These are phyloP conservation scores for Amyloporia xantha DNA, from an alignment of 768 basidiomycete species.

Conservation along the genomic window DNA sequence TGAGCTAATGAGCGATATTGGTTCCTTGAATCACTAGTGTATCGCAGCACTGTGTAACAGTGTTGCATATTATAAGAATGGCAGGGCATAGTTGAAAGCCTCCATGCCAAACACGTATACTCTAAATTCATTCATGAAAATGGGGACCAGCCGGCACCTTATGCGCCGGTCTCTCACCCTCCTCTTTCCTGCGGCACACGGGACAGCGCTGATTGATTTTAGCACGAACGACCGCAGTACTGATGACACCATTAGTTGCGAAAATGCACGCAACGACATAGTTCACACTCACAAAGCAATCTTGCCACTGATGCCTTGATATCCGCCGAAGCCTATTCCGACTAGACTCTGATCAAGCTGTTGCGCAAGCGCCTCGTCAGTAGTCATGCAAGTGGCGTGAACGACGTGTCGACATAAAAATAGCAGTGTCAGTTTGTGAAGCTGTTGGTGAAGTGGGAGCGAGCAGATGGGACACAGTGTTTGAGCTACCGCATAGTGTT, in stretches of 20 bases:
- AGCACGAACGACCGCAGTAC: conserved; percentile 65
- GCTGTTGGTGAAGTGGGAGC: conserved; percentile 47
- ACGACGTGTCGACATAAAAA: conserved; percentile 89
- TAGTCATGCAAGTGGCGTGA: conserved; percentile 72
- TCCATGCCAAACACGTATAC: no score
- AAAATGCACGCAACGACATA: background rate
- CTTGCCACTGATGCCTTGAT: conserved; percentile 52
- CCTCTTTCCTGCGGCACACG: conserved; percentile 57
- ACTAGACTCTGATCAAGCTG: conserved; percentile 51
- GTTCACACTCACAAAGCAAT: conserved; percentile 66
- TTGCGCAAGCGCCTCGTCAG: conserved; percentile 54
- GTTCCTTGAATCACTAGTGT: no score
- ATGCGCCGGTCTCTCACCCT: conserved; percentile 38
- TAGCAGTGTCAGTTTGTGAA: conserved; percentile 58
- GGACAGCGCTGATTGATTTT: conserved; percentile 68
- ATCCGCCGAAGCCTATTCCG: conserved; percentile 34
- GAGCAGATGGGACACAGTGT: conserved; percentile 63
- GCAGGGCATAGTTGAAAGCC: no score
- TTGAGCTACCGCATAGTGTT: conserved; percentile 38
- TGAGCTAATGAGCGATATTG: no score
- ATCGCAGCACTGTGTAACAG: no score
- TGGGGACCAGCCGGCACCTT: no score
- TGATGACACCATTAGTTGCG: conserved; percentile 24
- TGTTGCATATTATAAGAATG: no score
- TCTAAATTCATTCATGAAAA: no score